A percentile compares a stretch with the other conserved stretches of the same genome.
Evolutionary conservation across 306 rosid species (phyloP).

Genomic region (Hippophae gyantsensis): DNA sequence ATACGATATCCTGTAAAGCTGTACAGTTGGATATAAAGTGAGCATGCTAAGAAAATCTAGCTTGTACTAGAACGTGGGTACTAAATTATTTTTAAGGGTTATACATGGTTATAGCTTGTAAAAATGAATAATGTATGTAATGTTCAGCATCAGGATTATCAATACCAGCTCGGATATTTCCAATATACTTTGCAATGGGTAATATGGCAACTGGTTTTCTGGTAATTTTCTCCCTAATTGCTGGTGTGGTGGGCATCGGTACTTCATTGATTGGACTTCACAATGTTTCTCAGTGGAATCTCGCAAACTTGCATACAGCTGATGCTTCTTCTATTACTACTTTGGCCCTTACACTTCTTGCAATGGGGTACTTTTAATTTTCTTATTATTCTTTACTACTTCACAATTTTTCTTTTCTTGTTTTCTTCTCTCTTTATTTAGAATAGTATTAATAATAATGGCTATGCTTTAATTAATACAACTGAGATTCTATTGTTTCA

Average conservation of each 20-base stretch:
- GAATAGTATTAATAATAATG: too few species aligned
- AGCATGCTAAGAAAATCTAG: too few species aligned
- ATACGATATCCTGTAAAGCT: too few species aligned
- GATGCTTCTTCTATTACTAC: constrained; percentile 57
- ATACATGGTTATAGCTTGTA: too few species aligned
- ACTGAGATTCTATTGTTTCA: background rate
- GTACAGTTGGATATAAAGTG: too few species aligned
- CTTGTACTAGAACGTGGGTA: too few species aligned
- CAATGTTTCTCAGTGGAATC: constrained; percentile 43
- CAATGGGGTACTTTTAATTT: constrained; percentile 60
- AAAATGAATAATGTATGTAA: background rate
- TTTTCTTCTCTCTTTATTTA: too few species aligned
- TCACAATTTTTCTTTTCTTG: background rate
- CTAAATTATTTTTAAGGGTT: too few species aligned
- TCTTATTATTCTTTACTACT: background rate
- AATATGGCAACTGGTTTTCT: constrained; percentile 78
- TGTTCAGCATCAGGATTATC: constrained; percentile 53
- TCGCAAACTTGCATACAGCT: constrained; percentile 45
- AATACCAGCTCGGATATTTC: constrained; percentile 57
- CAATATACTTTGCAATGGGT: constrained; percentile 77
- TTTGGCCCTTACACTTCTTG: constrained; percentile 62
- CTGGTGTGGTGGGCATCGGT: constrained; percentile 77
- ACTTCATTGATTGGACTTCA: constrained; percentile 63
- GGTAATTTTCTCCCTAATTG: constrained; percentile 57
- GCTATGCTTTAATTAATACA: too few species aligned